These are phyloP conservation scores for Cicer arietinum DNA, from an alignment of 306 rosid genomes.

Conservation along the genomic window DNA sequence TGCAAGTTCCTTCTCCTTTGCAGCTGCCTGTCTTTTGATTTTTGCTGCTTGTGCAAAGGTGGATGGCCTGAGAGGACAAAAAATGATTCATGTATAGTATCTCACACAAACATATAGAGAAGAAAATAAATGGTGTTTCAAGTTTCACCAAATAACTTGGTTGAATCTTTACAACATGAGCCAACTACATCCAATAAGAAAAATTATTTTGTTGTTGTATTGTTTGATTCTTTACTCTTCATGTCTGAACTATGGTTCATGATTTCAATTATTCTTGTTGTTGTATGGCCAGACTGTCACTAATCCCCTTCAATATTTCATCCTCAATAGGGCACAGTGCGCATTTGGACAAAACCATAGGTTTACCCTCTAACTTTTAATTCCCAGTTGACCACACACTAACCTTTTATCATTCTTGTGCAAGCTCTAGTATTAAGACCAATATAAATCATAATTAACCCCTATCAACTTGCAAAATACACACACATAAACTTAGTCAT, in stretches of 20 bases:
- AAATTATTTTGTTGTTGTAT: neutral
- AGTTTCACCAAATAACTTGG: slow-evolving; percentile 16
- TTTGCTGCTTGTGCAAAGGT: slow-evolving; percentile 93
- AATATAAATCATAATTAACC: slow-evolving; percentile 8
- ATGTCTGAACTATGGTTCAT: slow-evolving; percentile 18
- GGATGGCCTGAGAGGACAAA: slow-evolving; percentile 68
- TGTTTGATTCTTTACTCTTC: slow-evolving; percentile 30
- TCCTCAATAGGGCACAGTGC: neutral
- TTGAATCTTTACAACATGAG: neutral
- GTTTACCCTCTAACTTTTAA: neutral
- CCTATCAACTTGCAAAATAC: slow-evolving; percentile 8
- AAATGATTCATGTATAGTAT: slow-evolving; percentile 16
- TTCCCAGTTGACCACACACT: neutral
- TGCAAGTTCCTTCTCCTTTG: slow-evolving; percentile 87
- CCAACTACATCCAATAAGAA: neutral
- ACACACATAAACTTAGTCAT: slow-evolving; percentile 22
- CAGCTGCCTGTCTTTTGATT: slow-evolving; percentile 74
- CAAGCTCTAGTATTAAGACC: neutral
- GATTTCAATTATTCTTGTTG: neutral
- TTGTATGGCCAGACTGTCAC: neutral
- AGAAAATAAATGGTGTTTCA: slow-evolving; percentile 2
- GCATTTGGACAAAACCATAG: slow-evolving; percentile 12
- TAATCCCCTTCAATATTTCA: neutral
- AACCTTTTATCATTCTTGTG: neutral
- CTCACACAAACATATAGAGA: neutral